Conservation (phyloP, 805 yeast genomes). For the Pichia phayaonensis region DNA sequence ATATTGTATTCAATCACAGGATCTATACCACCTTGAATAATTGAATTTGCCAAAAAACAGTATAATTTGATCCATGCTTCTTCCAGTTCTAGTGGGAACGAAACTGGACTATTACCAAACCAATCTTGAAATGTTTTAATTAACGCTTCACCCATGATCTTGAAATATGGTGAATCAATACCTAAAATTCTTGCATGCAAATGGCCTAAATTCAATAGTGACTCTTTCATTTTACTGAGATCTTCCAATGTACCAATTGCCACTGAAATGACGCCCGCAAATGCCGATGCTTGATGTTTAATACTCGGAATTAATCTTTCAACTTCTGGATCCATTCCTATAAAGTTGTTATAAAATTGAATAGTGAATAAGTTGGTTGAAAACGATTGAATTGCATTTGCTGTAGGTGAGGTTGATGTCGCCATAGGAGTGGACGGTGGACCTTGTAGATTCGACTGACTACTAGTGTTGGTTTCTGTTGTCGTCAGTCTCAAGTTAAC, state of each 20-base stretch:
- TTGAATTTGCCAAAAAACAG: constrained; percentile 59
- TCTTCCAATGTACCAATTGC: constrained; percentile 61
- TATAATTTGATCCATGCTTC: constrained; percentile 66
- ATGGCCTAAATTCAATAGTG: constrained; percentile 57
- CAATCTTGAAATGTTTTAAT: constrained; percentile 62
- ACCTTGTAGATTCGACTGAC: neutral
- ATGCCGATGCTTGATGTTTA: constrained; percentile 70
- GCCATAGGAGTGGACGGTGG: neutral
- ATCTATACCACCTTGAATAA: constrained; percentile 53
- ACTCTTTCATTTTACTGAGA: constrained; percentile 48
- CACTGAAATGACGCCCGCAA: constrained; percentile 68
- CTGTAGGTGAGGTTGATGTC: neutral
- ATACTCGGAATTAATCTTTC: constrained; percentile 66
- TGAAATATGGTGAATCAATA: constrained; percentile 60
- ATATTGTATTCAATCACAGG: constrained; percentile 31
- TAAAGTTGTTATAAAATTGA: constrained; percentile 66
- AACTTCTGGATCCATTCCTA: constrained; percentile 51
- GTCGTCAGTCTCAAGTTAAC: neutral
- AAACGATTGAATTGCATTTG: constrained; percentile 24
- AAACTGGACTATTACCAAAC: constrained; percentile 30
- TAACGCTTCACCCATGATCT: constrained; percentile 67
- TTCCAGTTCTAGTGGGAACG: constrained; percentile 54
- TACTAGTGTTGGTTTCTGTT: neutral
- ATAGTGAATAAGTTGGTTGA: constrained; percentile 61
- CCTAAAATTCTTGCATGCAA: constrained; percentile 70